These are phyloP conservation scores for Eucalyptus marginata DNA, from an alignment of 345 rosid species.

Conservation along the genomic window DNA sequence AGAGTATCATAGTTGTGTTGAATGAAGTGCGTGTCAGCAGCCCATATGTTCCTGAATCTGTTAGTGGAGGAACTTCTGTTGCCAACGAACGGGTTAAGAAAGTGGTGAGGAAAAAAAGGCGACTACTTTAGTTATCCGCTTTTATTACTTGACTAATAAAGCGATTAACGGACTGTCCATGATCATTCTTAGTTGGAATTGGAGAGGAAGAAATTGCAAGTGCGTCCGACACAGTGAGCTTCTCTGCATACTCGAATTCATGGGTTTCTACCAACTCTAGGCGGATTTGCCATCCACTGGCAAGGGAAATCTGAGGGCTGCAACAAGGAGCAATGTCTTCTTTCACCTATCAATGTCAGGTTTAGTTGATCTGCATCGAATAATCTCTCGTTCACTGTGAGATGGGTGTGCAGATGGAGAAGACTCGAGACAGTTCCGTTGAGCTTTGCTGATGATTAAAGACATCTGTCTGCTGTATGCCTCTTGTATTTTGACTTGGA, in stretches of 20 bases:
- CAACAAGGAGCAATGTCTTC: background rate
- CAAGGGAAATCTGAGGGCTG: background rate
- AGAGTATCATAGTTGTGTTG: constrained; percentile 82
- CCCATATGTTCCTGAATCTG: constrained; percentile 83
- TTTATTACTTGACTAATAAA: background rate
- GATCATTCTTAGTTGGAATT: constrained; percentile 27
- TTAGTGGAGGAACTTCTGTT: constrained; percentile 82
- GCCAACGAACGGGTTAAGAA: constrained; percentile 97
- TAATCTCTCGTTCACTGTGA: background rate
- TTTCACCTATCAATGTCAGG: background rate
- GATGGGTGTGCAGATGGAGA: background rate
- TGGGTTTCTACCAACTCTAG: background rate
- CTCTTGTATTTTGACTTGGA: background rate
- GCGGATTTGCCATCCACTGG: background rate
- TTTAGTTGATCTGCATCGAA: background rate
- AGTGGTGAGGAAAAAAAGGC: constrained; percentile 54
- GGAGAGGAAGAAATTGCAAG: constrained; percentile 59
- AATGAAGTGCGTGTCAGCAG: constrained; percentile 85
- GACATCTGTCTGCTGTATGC: background rate
- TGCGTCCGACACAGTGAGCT: constrained; percentile 28
- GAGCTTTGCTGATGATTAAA: background rate
- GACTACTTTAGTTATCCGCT: background rate
- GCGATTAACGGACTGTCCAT: background rate
- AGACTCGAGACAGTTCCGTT: background rate
- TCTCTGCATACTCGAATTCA: background rate